phyloP scores from a whole-genome alignment of 2,329 filamentous ascomycete genomes.

The Ascochyta clinopodiicola region DNA sequence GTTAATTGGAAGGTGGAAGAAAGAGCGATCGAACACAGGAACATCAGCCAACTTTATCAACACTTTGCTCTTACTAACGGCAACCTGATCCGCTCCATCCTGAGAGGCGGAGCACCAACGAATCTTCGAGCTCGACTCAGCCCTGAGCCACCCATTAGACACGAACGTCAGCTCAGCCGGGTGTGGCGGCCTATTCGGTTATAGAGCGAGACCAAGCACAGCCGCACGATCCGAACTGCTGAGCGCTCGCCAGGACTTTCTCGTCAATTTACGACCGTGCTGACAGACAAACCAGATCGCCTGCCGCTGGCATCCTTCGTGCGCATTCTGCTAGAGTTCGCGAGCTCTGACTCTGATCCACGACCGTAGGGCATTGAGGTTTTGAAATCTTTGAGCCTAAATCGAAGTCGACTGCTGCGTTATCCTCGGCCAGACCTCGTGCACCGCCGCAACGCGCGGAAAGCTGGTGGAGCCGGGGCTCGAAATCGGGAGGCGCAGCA shows the following conservation, averaged over 20 bases:
- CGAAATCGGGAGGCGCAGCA: conserved; percentile 25
- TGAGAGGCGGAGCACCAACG: conserved; percentile 40
- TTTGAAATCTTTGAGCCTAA: background rate
- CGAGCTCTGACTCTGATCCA: background rate
- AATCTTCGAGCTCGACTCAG: conserved; percentile 38
- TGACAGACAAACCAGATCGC: background rate
- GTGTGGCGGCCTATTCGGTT: conserved; percentile 26
- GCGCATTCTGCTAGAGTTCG: background rate
- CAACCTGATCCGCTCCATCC: conserved; percentile 22
- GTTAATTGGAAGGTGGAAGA: conserved; percentile 1
- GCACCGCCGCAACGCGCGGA: conserved; percentile 12
- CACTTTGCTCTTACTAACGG: conserved; percentile 23
- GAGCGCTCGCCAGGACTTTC: background rate
- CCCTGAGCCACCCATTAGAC: conserved; percentile 32
- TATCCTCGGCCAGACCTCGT: background rate
- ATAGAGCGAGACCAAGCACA: conserved; percentile 9
- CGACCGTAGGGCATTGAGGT: background rate
- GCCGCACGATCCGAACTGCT: conserved; percentile 16
- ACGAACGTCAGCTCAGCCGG: conserved; percentile 22
- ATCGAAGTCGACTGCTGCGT: background rate
- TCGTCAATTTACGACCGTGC: background rate
- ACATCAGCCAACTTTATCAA: conserved; percentile 26
- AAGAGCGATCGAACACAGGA: conserved; percentile 21
- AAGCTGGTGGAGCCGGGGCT: conserved; percentile 13
- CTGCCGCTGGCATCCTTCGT: conserved; percentile 2